A percentile compares a stretch with the other conserved stretches of the same genome.
Conservation (phyloP, 2,329 filamentous ascomycete species). For the Rosellinia necatrix region DNA sequence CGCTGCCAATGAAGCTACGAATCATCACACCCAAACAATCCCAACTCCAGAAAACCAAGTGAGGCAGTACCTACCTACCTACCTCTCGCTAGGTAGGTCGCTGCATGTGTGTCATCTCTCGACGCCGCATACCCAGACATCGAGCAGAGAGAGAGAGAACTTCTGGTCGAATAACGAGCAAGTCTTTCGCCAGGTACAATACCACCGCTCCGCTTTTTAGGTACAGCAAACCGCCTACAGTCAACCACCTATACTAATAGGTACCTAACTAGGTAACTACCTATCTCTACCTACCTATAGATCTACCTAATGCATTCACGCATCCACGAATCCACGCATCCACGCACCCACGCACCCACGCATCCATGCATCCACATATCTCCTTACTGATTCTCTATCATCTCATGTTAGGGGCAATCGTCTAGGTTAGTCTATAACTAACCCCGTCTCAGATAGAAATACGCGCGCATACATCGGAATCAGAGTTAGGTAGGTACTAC, state of each 20-base stretch:
- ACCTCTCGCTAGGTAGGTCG: constrained; percentile 2
- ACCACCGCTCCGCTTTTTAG: too few relatives aligned
- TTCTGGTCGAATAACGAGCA: constrained; percentile 10
- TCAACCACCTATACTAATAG: too few relatives aligned
- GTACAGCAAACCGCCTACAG: too few relatives aligned
- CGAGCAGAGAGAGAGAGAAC: background rate
- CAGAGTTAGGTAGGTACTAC: too few relatives aligned
- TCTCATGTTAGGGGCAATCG: too few relatives aligned
- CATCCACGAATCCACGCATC: too few relatives aligned
- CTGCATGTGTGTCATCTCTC: constrained; percentile 24
- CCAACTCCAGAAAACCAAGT: too few relatives aligned
- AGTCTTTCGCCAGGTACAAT: background rate
- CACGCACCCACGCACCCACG: too few relatives aligned
- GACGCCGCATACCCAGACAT: constrained; percentile 16
- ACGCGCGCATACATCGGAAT: background rate
- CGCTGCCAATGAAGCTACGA: constrained; percentile 18
- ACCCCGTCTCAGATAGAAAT: background rate
- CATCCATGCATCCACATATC: too few relatives aligned
- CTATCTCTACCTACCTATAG: background rate
- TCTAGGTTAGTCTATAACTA: background rate
- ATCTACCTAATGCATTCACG: too few relatives aligned
- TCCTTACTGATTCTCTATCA: too few relatives aligned
- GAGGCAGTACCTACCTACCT: too few relatives aligned
- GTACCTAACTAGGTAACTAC: background rate
- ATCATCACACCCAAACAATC: constrained; percentile 13